Conservation (phyloP, 306 rosid genomes). For the Quercus variabilis region DNA sequence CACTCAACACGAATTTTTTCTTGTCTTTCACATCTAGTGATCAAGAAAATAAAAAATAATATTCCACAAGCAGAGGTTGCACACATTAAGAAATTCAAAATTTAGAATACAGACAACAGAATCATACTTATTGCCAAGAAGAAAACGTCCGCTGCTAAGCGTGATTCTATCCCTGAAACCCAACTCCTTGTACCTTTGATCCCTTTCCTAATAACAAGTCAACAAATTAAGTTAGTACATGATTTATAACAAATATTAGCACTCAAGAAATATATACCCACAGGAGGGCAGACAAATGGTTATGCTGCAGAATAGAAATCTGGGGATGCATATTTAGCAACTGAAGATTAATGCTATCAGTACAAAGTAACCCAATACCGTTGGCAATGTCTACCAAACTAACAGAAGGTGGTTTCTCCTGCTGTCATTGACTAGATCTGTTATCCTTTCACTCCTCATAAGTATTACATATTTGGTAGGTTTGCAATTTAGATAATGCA, state of each 20-base stretch:
- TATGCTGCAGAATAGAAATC: background rate
- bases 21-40: background rate
- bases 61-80: constrained; percentile 7
- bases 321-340: background rate
- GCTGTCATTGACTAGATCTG: background rate
- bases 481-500: background rate
- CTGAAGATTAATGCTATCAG: background rate
- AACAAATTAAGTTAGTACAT: constrained; percentile 16
- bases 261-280: background rate
- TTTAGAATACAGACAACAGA: constrained; percentile 12
- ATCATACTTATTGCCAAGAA: constrained; percentile 95
- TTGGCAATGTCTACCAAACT: background rate
- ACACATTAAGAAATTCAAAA: constrained; percentile 1
- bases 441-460: background rate
- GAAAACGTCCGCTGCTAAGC: constrained; percentile 98
- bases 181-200: constrained; percentile 96
- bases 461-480: background rate
- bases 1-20: background rate
- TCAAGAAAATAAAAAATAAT: background rate
- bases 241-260: background rate
- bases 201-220: constrained; percentile 68
- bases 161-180: constrained; percentile 99
- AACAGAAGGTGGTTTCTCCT: background rate
- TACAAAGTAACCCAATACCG: background rate
- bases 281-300: background rate